Evolutionary conservation across 345 rosid genomes (phyloP).

Genomic region (Salix arbutifolia): DNA sequence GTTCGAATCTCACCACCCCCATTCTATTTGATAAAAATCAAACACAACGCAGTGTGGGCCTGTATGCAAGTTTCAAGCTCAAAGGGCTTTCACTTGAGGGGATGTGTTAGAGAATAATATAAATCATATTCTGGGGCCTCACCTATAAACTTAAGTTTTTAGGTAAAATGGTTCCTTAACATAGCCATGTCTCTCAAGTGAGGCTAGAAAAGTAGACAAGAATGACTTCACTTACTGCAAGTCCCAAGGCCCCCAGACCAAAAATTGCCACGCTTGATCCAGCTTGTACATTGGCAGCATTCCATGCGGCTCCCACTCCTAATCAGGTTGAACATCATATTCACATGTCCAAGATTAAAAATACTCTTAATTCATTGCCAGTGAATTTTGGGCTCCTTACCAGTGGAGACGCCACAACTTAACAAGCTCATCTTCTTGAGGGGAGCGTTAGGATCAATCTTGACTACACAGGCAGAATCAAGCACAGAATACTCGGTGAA

Average conservation of each 20-base stretch:
- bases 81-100: too few species aligned
- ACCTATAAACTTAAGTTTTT: too few species aligned
- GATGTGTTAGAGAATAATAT: too few species aligned
- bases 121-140: too few species aligned
- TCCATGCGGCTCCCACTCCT: conserved; percentile 83
- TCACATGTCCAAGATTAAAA: background rate
- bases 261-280: conserved; percentile 61
- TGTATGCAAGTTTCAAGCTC: too few species aligned
- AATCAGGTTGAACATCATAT: background rate
- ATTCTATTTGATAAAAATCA: too few species aligned
- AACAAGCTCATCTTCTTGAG: conserved; percentile 57
- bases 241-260: conserved; percentile 67
- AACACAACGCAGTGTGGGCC: too few species aligned
- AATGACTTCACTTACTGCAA: conserved; percentile 43
- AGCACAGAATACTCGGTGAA: conserved; percentile 64
- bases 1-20: too few species aligned
- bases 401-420: conserved; percentile 71
- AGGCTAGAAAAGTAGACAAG: background rate
- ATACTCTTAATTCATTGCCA: background rate
- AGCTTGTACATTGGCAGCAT: conserved; percentile 48
- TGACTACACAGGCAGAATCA: conserved; percentile 54
- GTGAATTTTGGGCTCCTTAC: conserved; percentile 15
- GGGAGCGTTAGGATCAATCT: conserved; percentile 40
- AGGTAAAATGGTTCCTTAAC: too few species aligned
- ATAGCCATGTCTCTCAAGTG: background rate